Evolutionary conservation across 2,329 filamentous ascomycete genomes (phyloP).

Genomic region (Hysterium pulicare): DNA sequence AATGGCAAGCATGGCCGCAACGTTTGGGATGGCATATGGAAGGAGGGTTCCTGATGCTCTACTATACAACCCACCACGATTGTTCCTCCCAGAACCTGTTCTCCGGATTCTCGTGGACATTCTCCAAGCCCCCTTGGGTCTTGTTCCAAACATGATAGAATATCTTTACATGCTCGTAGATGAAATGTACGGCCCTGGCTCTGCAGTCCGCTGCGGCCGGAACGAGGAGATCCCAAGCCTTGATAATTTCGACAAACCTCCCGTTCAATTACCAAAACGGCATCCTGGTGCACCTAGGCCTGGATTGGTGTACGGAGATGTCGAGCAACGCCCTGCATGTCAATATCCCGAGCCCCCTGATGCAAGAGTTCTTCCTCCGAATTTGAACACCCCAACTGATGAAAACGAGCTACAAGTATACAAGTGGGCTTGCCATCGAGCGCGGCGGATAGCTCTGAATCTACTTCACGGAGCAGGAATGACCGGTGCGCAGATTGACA

Average conservation of each 20-base stretch:
- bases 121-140: constrained; percentile 20
- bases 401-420: background rate
- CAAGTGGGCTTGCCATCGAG: background rate
- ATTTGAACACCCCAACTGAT: background rate
- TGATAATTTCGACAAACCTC: constrained; percentile 33
- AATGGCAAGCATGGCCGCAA: background rate
- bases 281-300: background rate
- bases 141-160: constrained; percentile 34
- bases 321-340: background rate
- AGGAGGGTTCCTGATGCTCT: background rate
- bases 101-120: constrained; percentile 30
- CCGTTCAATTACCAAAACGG: constrained; percentile 13
- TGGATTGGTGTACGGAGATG: background rate
- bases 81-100: constrained; percentile 16
- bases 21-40: background rate
- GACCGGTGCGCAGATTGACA: background rate
- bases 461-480: background rate
- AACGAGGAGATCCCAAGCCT: constrained; percentile 31
- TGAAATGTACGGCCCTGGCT: constrained; percentile 29
- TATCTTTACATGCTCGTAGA: constrained; percentile 34
- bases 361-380: background rate
- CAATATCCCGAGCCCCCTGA: background rate
- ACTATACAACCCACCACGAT: background rate
- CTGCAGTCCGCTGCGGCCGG: constrained; percentile 29
- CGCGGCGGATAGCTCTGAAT: background rate